phyloP scores from a whole-genome alignment of 116 monocot species.

The Zostera marina region DNA sequence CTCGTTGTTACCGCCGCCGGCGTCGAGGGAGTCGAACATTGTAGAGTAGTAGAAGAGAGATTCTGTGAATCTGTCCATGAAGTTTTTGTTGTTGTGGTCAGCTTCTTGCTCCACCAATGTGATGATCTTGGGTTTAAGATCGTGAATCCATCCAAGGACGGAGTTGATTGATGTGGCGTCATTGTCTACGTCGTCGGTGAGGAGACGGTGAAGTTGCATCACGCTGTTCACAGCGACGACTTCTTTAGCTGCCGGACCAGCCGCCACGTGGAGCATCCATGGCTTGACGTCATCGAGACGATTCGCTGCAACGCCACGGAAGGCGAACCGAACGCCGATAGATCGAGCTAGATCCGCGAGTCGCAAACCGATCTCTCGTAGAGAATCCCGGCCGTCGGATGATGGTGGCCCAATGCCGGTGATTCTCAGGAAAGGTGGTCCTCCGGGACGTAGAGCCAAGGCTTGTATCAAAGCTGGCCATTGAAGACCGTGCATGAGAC shows the following conservation, averaged over 20 bases:
- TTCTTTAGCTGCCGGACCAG: slow-evolving; percentile 8
- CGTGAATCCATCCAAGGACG: slow-evolving; percentile 25
- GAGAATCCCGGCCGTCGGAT: slow-evolving; percentile 29
- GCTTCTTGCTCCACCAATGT: slow-evolving; percentile 84
- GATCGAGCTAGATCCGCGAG: slow-evolving; percentile 54
- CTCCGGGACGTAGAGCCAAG: slow-evolving; percentile 69
- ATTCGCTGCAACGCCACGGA: slow-evolving; percentile 40
- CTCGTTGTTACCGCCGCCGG: slow-evolving; percentile 6
- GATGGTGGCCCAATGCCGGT: slow-evolving; percentile 51
- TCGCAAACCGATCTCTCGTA: slow-evolving; percentile 38
- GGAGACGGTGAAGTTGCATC: slow-evolving; percentile 47
- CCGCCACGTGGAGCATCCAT: slow-evolving; percentile 24
- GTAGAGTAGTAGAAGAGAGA: slow-evolving; percentile 91
- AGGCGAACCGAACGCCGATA: slow-evolving; percentile 55
- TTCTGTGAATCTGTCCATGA: slow-evolving; percentile 60
- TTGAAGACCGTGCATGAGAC: slow-evolving; percentile 43
- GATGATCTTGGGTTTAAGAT: slow-evolving; percentile 49
- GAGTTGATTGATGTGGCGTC: slow-evolving; percentile 10
- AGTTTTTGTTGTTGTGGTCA: slow-evolving; percentile 52
- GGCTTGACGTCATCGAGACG: slow-evolving; percentile 55
- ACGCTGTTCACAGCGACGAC: slow-evolving; percentile 73
- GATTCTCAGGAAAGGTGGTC: slow-evolving; percentile 49
- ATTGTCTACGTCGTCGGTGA: slow-evolving; percentile 12
- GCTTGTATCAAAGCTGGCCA: slow-evolving; percentile 72
- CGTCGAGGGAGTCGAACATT: slow-evolving; percentile 85